Evolutionary conservation across 2,329 filamentous ascomycete genomes (phyloP).

Genomic region (Aspergillus tanneri): DNA sequence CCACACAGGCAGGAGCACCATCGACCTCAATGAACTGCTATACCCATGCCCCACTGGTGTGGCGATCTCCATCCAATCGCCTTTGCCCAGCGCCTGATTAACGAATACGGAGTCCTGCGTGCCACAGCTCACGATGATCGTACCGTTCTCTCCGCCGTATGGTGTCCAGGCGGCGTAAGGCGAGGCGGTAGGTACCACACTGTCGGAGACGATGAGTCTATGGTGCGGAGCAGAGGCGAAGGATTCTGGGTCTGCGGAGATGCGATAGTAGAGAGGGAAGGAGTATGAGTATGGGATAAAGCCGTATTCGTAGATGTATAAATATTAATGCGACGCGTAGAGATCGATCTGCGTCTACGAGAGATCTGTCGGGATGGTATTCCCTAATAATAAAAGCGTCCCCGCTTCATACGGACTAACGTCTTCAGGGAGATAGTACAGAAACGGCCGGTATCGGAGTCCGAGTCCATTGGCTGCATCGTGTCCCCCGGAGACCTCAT

Average conservation of each 20-base stretch:
- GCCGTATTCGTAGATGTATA: slow-evolving; percentile 66
- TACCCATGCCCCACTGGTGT: slow-evolving; percentile 47
- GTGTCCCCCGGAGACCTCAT: slow-evolving; percentile 60
- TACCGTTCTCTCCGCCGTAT: slow-evolving; percentile 48
- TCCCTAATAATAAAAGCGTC: slow-evolving; percentile 63
- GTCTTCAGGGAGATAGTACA: slow-evolving; percentile 61
- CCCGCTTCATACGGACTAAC: slow-evolving; percentile 61
- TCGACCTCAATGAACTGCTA: slow-evolving; percentile 44
- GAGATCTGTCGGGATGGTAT: slow-evolving; percentile 54
- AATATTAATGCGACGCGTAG: slow-evolving; percentile 65
- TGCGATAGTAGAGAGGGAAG: slow-evolving; percentile 56
- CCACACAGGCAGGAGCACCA: slow-evolving; percentile 21
- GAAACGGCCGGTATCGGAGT: slow-evolving; percentile 66
- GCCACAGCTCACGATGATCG: slow-evolving; percentile 49
- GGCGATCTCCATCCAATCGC: slow-evolving; percentile 48
- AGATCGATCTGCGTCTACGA: slow-evolving; percentile 66
- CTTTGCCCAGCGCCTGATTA: slow-evolving; percentile 47
- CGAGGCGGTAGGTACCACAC: slow-evolving; percentile 44
- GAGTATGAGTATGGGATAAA: slow-evolving; percentile 33
- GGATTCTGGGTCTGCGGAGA: slow-evolving; percentile 47
- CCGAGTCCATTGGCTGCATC: slow-evolving; percentile 66
- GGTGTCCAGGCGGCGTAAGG: slow-evolving; percentile 56
- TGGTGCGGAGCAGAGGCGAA: slow-evolving; percentile 46
- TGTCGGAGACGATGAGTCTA: slow-evolving; percentile 47
- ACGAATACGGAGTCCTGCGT: slow-evolving; percentile 47